Evolutionary conservation across 768 basidiomycete genomes (phyloP).

Genomic region (Trametes cingulata): DNA sequence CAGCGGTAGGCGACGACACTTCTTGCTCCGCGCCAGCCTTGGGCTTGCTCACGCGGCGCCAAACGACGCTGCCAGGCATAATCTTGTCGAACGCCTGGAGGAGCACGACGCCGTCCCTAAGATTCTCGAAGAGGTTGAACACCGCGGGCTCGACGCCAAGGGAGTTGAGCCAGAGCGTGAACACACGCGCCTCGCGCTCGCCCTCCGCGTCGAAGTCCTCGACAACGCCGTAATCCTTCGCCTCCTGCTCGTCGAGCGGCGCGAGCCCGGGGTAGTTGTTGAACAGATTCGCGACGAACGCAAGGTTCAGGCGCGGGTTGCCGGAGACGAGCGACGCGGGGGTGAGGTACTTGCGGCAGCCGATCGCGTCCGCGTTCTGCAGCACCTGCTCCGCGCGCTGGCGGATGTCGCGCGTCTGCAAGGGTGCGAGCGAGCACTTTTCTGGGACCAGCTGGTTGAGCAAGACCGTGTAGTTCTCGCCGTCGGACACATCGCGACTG

Average conservation of each 20-base stretch:
- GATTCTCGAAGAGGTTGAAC: constrained; percentile 94
- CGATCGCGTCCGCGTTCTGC: constrained; percentile 90
- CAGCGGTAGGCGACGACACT: constrained; percentile 33
- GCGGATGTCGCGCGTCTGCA: constrained; percentile 81
- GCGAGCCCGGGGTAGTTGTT: constrained; percentile 96
- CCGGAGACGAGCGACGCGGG: constrained; percentile 88
- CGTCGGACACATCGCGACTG: constrained; percentile 94
- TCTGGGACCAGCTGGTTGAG: constrained; percentile 95
- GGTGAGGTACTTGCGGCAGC: constrained; percentile 95
- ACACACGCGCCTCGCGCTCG: constrained; percentile 96
- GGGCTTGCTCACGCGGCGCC: constrained; percentile 96
- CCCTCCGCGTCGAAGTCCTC: constrained; percentile 99
- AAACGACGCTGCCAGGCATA: constrained; percentile 86
- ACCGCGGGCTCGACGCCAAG: constrained; percentile 96
- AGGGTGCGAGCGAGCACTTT: constrained; percentile 85
- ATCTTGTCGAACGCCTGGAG: constrained; percentile 98
- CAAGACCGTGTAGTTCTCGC: constrained; percentile 96
- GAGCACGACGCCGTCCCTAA: constrained; percentile 89
- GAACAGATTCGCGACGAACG: constrained; percentile 98
- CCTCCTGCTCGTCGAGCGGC: constrained; percentile 92
- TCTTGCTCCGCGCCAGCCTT: constrained; percentile 56
- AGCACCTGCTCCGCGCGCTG: constrained; percentile 92
- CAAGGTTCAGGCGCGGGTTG: constrained; percentile 96
- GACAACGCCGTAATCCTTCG: constrained; percentile 83
- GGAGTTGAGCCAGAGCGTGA: constrained; percentile 98